Base-by-base conservation (phyloP, 257 asterid genomes). In the Ocimum tenuiflorum region DNA sequence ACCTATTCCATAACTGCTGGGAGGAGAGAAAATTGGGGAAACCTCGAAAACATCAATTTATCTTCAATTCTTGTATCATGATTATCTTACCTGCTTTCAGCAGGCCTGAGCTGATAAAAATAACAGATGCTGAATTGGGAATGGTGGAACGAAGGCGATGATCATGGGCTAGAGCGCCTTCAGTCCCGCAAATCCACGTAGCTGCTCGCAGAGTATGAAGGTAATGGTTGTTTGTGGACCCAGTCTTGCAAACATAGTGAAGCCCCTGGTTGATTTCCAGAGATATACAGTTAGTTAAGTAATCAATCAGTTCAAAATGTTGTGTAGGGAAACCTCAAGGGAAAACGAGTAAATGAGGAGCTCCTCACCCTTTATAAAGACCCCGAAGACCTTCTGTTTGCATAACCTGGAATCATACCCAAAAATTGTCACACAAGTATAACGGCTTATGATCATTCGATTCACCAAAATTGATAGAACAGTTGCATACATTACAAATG, bases 191-290 rank as follows among this genome's bases (percentile, higher is more conserved):
- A 86, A 74, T 55, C 80, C 83, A 0, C 97, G 89, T 52, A 92
- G 84, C 82, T 94, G 85, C 86, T 94, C 99, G 8, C 89, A 94
- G 66, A 90, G 72, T 77, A 94, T 78, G 65, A 92, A 90, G 51
- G 97, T 94, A 58, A 94, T 86, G 42, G 87, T 86, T 7, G 97
- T 92, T 81, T 92, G 99, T 20, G 96, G 96, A 31, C 91, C 95
- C 83, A 92, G 77, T 86, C 97, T 87, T 42, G 96, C 94, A 48
- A 92, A 89, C 67, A 89, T 82, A 3, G 97, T 80, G 36, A 92
- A 70, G 74, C 96, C 95, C 73, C 99, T 92, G 84, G 72, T 41
- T 48, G 20, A 67, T 41, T 62, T 65, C 20, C 20, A 58, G 50
- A 1, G 23, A 36, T 20, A 41, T 65, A 13, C 23, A 18, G 54